A percentile compares a stretch with the other conserved stretches of the same genome.
Conservation (phyloP, 805 yeast species). For the Kodamaea leandrae region DNA sequence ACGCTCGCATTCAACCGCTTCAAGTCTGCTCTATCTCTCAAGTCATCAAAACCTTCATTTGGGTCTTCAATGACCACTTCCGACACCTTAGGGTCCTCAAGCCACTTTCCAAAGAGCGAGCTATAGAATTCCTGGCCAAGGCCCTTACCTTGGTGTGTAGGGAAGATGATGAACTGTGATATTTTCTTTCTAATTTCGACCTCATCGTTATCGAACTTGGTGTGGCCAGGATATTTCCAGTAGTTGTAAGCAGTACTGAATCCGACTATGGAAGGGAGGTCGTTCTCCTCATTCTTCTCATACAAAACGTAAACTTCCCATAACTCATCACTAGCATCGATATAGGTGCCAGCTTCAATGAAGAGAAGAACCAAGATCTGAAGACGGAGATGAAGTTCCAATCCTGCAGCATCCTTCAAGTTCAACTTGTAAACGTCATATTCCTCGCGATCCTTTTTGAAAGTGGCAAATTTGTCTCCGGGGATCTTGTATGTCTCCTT, state of each 20-base stretch:
- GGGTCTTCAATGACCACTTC: conserved; percentile 95
- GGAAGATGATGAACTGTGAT: conserved; percentile 82
- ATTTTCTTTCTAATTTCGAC: conserved; percentile 62
- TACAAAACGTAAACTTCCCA: conserved; percentile 77
- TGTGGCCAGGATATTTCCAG: conserved; percentile 65
- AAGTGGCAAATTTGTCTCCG: conserved; percentile 31
- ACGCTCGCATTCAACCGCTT: conserved; percentile 19
- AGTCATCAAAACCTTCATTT: conserved; percentile 84
- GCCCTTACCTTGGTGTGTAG: conserved; percentile 73
- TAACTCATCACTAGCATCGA: conserved; percentile 67
- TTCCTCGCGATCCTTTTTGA: conserved; percentile 33
- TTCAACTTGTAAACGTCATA: conserved; percentile 54
- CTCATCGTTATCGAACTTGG: conserved; percentile 46
- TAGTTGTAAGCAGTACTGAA: conserved; percentile 82
- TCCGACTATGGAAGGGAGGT: conserved; percentile 57
- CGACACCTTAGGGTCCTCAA: conserved; percentile 46
- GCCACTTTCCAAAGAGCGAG: conserved; percentile 54
- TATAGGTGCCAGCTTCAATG: conserved; percentile 92
- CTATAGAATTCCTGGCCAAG: conserved; percentile 71
- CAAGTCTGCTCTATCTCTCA: conserved; percentile 82
- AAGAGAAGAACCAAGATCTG: conserved; percentile 79
- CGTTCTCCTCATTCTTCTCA: conserved; percentile 18
- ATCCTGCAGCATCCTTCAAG: conserved; percentile 39
- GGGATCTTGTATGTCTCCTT: conserved; percentile 42
- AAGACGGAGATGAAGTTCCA: conserved; percentile 61